Percentiles rank a stretch among this genome's conserved stretches.
Evolutionary conservation across 73 alveolate species (phyloP).

Genomic region (Paramecium sexaurelia): DNA sequence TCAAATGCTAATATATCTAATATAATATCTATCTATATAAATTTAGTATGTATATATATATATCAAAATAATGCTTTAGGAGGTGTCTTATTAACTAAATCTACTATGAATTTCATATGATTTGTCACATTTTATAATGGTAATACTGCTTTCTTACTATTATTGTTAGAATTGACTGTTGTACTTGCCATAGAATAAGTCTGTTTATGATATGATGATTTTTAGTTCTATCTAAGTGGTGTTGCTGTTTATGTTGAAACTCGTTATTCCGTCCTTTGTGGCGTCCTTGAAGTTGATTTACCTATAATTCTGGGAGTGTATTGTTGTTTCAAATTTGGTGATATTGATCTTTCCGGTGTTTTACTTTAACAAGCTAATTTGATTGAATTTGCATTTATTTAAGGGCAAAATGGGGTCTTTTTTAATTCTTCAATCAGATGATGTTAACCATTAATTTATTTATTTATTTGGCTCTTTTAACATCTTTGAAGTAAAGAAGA

Average conservation of each 20-base stretch:
- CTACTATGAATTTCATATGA: constrained; percentile 21
- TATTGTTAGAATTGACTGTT: constrained; percentile 1
- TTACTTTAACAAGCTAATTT: neutral
- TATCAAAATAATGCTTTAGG: constrained; percentile 7
- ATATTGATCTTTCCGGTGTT: neutral
- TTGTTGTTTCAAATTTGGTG: neutral
- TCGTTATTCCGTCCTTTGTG: neutral
- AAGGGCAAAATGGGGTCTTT: constrained; percentile 19
- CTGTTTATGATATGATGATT: neutral
- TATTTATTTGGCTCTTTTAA: neutral
- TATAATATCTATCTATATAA: neutral
- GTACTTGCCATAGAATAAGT: neutral
- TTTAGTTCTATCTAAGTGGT: neutral
- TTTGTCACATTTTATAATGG: constrained; percentile 12
- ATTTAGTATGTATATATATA: neutral
- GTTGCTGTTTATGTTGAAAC: neutral
- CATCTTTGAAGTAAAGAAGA: neutral
- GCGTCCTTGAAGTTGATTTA: neutral
- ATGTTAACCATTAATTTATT: neutral
- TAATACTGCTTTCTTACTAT: constrained; percentile 15
- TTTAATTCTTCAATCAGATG: constrained; percentile 13
- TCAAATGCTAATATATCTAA: too few species aligned
- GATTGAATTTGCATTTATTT: constrained; percentile 1
- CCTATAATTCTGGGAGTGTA: constrained; percentile 26
- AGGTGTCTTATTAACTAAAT: neutral